Evolutionary conservation across 805 yeast species (phyloP).

Genomic region (Lipomyces kockii): DNA sequence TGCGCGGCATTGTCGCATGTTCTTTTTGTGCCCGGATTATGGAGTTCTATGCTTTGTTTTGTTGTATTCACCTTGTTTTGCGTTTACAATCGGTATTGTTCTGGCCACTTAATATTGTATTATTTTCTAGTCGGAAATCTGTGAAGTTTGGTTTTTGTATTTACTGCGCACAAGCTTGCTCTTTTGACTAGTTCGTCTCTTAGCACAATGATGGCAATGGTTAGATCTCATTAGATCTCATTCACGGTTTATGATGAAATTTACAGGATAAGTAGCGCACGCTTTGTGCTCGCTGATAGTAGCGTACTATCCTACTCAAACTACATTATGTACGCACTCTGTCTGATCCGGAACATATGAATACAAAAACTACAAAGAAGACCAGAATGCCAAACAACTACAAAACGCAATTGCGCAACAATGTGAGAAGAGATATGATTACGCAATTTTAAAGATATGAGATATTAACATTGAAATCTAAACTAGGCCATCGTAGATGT

Average conservation of each 20-base stretch:
- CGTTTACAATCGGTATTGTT: not conserved
- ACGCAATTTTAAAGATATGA: not conserved
- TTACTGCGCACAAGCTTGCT: not conserved
- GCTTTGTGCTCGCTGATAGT: not conserved
- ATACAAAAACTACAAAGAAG: not conserved
- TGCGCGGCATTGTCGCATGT: not conserved
- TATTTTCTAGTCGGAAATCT: not conserved
- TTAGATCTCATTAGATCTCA: not conserved
- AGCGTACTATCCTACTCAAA: not conserved
- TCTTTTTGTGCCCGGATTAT: not conserved
- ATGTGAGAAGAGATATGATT: not conserved
- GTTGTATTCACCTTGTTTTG: not conserved
- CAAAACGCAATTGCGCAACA: not conserved
- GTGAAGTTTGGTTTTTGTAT: not conserved
- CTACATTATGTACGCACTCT: not conserved
- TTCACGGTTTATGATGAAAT: not conserved
- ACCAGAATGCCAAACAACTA: not conserved
- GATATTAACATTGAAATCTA: not conserved
- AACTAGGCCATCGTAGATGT: constrained; percentile 36
- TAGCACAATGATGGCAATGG: not conserved
- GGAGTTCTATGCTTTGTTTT: not conserved
- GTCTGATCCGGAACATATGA: not conserved
- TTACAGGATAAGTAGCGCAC: too few species aligned
- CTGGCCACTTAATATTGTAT: not conserved
- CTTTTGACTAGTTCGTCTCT: not conserved